phyloP scores from a whole-genome alignment of 495 filamentous ascomycete genomes.

The Peziza echinospora region DNA sequence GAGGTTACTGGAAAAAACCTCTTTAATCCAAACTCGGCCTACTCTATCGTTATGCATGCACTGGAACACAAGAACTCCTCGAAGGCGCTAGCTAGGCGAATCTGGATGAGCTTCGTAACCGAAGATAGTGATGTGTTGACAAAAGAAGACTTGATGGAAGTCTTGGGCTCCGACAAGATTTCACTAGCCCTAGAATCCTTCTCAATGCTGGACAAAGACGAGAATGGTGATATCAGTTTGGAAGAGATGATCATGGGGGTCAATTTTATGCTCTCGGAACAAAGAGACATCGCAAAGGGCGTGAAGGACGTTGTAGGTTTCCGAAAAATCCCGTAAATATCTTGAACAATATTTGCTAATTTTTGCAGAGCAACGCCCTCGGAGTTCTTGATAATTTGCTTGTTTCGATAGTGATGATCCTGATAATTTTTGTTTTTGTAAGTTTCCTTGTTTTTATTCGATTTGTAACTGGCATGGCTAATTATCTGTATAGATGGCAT shows the following conservation, averaged over 20 bases:
- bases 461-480: constrained; percentile 7
- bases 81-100: constrained; percentile 69
- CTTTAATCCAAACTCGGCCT: constrained; percentile 72
- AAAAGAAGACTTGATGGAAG: constrained; percentile 63
- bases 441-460: constrained; percentile 11
- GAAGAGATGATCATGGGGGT: constrained; percentile 89
- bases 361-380: constrained; percentile 61
- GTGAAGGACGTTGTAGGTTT: constrained; percentile 67
- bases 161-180: constrained; percentile 50
- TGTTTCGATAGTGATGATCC: constrained; percentile 50
- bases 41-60: constrained; percentile 71
- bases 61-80: constrained; percentile 61
- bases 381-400: constrained; percentile 72
- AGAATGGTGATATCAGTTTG: constrained; percentile 79
- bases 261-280: constrained; percentile 56
- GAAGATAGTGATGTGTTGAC: constrained; percentile 66
- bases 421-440: constrained; percentile 72
- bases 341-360: not conserved
- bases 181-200: constrained; percentile 71
- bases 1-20: constrained; percentile 89
- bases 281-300: constrained; percentile 67
- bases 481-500: constrained; percentile 33
- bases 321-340: not conserved
- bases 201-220: constrained; percentile 53
- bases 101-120: constrained; percentile 97